Evolutionary conservation across 2,329 filamentous ascomycete genomes (phyloP).

Genomic region (Dichotomopilus funicola): DNA sequence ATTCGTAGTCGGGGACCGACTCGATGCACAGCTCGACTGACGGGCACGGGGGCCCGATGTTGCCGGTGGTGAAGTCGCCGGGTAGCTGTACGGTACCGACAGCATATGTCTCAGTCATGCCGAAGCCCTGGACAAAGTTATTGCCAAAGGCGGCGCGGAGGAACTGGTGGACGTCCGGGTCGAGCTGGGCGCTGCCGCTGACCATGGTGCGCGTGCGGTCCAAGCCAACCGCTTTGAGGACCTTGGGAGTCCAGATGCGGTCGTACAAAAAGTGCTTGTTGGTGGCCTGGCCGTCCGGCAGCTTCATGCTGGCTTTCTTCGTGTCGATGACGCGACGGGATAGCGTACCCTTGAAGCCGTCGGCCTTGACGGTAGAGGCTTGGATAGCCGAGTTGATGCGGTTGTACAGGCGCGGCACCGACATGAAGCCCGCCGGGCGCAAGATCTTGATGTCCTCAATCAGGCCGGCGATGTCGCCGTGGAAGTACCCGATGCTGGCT

Average conservation of each 20-base stretch:
- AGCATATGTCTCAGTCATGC: constrained; percentile 89
- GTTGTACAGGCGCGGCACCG: constrained; percentile 87
- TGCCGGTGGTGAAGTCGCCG: constrained; percentile 69
- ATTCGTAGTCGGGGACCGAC: constrained; percentile 92
- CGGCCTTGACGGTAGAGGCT: constrained; percentile 67
- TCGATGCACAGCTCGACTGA: constrained; percentile 70
- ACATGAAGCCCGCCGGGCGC: constrained; percentile 74
- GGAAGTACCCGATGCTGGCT: constrained; percentile 81
- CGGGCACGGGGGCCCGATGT: constrained; percentile 68
- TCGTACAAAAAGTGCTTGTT: constrained; percentile 75
- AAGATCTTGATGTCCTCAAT: constrained; percentile 88
- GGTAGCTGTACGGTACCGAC: constrained; percentile 62
- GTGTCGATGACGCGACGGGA: constrained; percentile 72
- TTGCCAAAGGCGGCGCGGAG: constrained; percentile 76
- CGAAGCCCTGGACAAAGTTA: constrained; percentile 80
- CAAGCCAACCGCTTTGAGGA: constrained; percentile 74
- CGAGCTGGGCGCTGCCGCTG: constrained; percentile 83
- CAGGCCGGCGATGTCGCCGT: constrained; percentile 78
- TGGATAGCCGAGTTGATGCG: constrained; percentile 81
- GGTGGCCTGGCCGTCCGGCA: constrained; percentile 64
- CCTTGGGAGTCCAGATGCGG: constrained; percentile 85
- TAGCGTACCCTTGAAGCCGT: constrained; percentile 73
- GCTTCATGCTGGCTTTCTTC: constrained; percentile 73
- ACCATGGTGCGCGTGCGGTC: constrained; percentile 68
- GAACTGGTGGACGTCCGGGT: constrained; percentile 82